Evolutionary conservation across 495 filamentous ascomycete species (phyloP).

Genomic region (Podospora pseudocomata): DNA sequence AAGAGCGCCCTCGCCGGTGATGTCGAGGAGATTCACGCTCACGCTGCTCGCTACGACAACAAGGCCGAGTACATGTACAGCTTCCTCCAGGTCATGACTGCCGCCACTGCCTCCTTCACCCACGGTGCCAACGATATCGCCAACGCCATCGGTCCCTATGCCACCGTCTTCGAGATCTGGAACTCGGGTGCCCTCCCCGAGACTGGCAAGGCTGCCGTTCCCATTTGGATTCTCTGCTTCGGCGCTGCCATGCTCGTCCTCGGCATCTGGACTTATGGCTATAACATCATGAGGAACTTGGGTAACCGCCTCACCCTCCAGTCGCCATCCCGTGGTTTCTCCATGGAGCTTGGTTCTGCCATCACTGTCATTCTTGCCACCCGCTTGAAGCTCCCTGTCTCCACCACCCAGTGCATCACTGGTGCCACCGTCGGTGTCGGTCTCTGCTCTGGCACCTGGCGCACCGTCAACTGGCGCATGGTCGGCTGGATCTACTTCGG

Average conservation of each 20-base stretch:
- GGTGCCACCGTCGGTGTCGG: conserved; percentile 61
- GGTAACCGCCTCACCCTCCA: conserved; percentile 68
- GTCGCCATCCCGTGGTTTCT: conserved; percentile 64
- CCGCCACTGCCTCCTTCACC: conserved; percentile 69
- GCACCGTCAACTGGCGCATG: conserved; percentile 59
- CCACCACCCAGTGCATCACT: conserved; percentile 60
- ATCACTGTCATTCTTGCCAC: conserved; percentile 66
- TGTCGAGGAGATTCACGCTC: conserved; percentile 56
- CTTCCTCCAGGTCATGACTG: conserved; percentile 70
- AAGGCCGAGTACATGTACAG: conserved; percentile 72
- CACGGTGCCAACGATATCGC: conserved; percentile 79
- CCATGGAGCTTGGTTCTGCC: conserved; percentile 65
- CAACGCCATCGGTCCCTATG: conserved; percentile 71
- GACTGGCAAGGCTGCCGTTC: conserved; percentile 52
- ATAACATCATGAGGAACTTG: conserved; percentile 65
- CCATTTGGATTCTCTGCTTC: conserved; percentile 63
- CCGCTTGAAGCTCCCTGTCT: conserved; percentile 54
- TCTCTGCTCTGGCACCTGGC: conserved; percentile 55
- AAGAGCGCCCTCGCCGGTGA: conserved; percentile 39
- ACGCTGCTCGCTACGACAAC: conserved; percentile 68
- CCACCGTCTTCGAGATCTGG: conserved; percentile 68
- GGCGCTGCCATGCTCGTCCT: conserved; percentile 54
- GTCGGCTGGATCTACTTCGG: conserved; percentile 54
- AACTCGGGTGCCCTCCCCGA: conserved; percentile 41
- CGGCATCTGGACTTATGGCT: conserved; percentile 69